A percentile compares a stretch with the other conserved stretches of the same genome.
phyloP scores from a whole-genome alignment of 2,329 filamentous ascomycete genomes.

The Coniochaeta sp. region DNA sequence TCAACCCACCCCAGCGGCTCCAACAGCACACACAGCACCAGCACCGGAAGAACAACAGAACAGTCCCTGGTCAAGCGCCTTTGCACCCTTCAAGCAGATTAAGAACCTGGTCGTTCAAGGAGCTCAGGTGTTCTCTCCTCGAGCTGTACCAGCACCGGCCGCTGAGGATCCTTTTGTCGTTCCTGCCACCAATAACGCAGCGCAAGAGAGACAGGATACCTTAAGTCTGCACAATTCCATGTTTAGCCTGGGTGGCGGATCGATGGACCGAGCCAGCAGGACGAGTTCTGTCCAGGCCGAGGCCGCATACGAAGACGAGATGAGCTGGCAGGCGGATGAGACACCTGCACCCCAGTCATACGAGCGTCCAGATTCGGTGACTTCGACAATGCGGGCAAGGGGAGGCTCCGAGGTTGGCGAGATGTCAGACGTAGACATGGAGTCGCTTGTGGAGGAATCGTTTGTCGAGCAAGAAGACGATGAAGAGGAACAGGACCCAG shows the following conservation, averaged over 20 bases:
- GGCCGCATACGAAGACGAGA: conserved; percentile 20
- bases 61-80: conserved; percentile 17
- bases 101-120: conserved; percentile 21
- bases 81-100: conserved; percentile 21
- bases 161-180: conserved; percentile 9
- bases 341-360: conserved; percentile 2
- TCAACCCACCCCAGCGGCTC: neutral
- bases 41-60: conserved; percentile 7
- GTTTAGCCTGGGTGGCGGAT: conserved; percentile 2
- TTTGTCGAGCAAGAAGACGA: conserved; percentile 1
- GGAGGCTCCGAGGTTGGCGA: conserved; percentile 4
- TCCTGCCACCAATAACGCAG: neutral
- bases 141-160: conserved; percentile 6
- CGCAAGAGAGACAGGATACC: neutral
- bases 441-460: neutral
- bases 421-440: conserved; percentile 4
- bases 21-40: neutral
- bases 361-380: neutral
- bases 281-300: conserved; percentile 23
- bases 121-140: conserved; percentile 20
- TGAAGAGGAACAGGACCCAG: conserved; percentile 5
- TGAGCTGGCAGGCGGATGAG: conserved; percentile 33
- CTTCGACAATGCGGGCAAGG: conserved; percentile 4
- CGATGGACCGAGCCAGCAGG: conserved; percentile 3
- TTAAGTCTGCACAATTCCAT: conserved; percentile 1